Percentiles rank a stretch among this genome's conserved stretches.
These are phyloP conservation scores for Citrus australasica DNA, from an alignment of 345 rosid genomes.

Conservation along the genomic window DNA sequence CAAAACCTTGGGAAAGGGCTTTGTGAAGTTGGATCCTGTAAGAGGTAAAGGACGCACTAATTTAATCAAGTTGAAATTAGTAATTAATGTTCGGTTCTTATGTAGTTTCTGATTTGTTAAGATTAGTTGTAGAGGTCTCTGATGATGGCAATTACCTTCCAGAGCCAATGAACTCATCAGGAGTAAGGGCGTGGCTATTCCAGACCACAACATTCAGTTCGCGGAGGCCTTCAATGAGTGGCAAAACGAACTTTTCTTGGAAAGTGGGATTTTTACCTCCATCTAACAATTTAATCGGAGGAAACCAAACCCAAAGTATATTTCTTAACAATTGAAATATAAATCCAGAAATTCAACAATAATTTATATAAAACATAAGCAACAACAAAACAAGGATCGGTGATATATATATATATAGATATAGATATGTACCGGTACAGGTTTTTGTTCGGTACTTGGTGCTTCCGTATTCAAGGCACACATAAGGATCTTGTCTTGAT, in stretches of 20 bases:
- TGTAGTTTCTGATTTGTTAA: not conserved
- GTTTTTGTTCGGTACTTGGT: conserved; percentile 43
- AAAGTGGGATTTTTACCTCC: conserved; percentile 52
- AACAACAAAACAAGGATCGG: too few species aligned
- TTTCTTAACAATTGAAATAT: not conserved
- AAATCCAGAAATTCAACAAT: too few species aligned
- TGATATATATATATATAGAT: not conserved
- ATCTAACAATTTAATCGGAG: conserved; percentile 15
- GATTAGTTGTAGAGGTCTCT: not conserved
- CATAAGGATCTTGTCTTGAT: conserved; percentile 56
- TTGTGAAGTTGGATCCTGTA: conserved; percentile 47
- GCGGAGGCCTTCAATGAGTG: conserved; percentile 48
- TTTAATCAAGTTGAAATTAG: not conserved
- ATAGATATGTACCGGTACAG: conserved; percentile 34
- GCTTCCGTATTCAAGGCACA: conserved; percentile 41
- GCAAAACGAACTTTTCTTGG: conserved; percentile 47
- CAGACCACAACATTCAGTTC: conserved; percentile 42
- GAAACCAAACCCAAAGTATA: not conserved
- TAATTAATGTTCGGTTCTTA: too few species aligned
- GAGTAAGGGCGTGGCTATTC: conserved; percentile 40
- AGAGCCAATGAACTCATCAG: conserved; percentile 48
- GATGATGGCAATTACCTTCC: conserved; percentile 31
- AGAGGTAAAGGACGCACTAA: not conserved
- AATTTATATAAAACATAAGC: too few species aligned
- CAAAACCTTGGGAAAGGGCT: conserved; percentile 43